Evolutionary conservation across 164 flowering plant genomes (phyloP), one percentile per base, ranked within the genome.

Genomic region (Saururus chinensis): DNA sequence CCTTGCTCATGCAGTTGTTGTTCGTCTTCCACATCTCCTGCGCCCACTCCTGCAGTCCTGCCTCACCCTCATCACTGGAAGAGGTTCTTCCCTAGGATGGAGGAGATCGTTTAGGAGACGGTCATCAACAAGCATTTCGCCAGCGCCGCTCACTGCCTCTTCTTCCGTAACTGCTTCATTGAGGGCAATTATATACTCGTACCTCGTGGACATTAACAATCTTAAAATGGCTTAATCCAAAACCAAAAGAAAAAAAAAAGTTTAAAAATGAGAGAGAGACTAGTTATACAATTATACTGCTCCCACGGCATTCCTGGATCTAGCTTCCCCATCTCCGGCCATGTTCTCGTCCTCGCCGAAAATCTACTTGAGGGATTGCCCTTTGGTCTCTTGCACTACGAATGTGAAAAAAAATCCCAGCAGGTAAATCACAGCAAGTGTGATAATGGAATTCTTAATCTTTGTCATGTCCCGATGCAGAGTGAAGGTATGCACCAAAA

Each of bases 91-190:
- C 91, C 91, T 0, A 68, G 35, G 0, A 66, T 80, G 40, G 70
- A 66, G 16, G 61, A 77, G 23, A 81, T 80, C 62, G 42, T 85
- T 0, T 73, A 40, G 37, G 74, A 74, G 30, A 64, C 66, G 48
- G 71, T 82, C 37, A 73, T 78, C 23, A 56, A 49, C 66, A 85
- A 85, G 64, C 88, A 85, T 67, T 74, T 73, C 71, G 51, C 62
- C 35, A 73, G 60, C 30, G 90, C 75, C 64, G 72, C 82, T 14
- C 77, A 80, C 61, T 77, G 88, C 30, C 70, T 80, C 66, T 80
- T 81, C 73, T 74, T 83, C 82, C 90, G 83, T 62, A 87, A 85
- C 65, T 85, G 90, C 70, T 66, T 85, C 68, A 70, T 74, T 23
- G 66, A 55, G 0, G 90, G 90, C 56, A 6, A 30, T 30, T 30